Percentiles rank a stretch among this genome's conserved stretches.
Evolutionary conservation across 2,329 filamentous ascomycete species (phyloP).

Genomic region (Microdochium bolleyi): DNA sequence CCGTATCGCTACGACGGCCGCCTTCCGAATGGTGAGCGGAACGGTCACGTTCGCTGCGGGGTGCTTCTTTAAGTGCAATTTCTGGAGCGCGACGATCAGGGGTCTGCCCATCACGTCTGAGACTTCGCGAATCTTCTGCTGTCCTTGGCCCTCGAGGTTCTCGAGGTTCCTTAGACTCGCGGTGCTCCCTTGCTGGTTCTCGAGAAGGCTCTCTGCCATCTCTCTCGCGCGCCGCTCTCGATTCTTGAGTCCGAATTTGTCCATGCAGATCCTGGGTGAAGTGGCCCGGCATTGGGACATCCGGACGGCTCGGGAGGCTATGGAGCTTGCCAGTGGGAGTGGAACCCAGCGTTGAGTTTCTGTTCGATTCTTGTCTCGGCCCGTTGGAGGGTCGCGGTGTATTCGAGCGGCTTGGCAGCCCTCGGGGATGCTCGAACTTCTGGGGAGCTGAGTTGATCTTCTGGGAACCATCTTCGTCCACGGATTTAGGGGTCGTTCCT

Average conservation of each 20-base stretch:
- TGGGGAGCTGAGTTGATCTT: slow-evolving; percentile 8
- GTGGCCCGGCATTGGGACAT: slow-evolving; percentile 44
- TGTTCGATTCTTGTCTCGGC: slow-evolving; percentile 20
- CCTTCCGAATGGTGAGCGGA: slow-evolving; percentile 16
- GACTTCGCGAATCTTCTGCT: slow-evolving; percentile 30
- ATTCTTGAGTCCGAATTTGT: slow-evolving; percentile 22
- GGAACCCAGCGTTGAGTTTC: slow-evolving; percentile 17
- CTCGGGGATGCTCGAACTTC: slow-evolving; percentile 2
- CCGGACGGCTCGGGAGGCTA: slow-evolving; percentile 48
- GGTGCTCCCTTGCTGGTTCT: slow-evolving; percentile 22
- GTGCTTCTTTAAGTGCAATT: slow-evolving; percentile 21
- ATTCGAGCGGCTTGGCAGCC: background rate
- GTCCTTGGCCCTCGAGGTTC: slow-evolving; percentile 26
- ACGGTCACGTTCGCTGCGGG: slow-evolving; percentile 30
- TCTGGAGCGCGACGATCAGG: slow-evolving; percentile 35
- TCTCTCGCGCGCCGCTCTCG: slow-evolving; percentile 16
- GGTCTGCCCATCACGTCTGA: slow-evolving; percentile 31
- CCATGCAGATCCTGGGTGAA: slow-evolving; percentile 29
- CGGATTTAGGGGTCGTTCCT: slow-evolving; percentile 10
- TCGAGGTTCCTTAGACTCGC: slow-evolving; percentile 19
- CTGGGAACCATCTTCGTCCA: slow-evolving; percentile 10
- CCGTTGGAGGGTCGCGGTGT: background rate
- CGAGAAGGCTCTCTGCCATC: slow-evolving; percentile 13
- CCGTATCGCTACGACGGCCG: slow-evolving; percentile 18
- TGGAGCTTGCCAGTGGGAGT: slow-evolving; percentile 19